Evolutionary conservation across 768 basidiomycete species (phyloP).

Genomic region (Collybia nuda): DNA sequence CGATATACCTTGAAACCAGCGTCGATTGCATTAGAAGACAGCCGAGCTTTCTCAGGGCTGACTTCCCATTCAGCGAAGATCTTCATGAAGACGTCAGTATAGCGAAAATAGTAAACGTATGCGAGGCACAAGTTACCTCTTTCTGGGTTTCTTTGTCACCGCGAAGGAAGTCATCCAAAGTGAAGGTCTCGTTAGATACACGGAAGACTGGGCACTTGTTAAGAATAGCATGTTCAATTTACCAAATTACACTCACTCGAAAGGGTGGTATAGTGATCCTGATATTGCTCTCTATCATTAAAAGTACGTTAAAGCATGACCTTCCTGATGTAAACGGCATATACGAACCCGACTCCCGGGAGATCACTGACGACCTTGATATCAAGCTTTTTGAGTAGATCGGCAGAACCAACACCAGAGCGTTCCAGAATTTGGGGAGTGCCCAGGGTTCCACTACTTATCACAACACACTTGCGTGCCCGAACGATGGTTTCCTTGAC

Average conservation of each 20-base stretch:
- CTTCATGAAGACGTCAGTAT: slow-evolving; percentile 19
- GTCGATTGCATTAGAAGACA: slow-evolving; percentile 72
- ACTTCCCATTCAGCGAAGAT: slow-evolving; percentile 65
- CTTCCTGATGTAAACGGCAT: background rate
- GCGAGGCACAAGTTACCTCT: slow-evolving; percentile 37
- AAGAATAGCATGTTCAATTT: background rate
- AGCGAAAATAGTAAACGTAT: background rate
- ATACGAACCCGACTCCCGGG: slow-evolving; percentile 62
- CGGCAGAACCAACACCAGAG: slow-evolving; percentile 62
- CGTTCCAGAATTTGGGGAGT: slow-evolving; percentile 75
- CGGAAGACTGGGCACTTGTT: slow-evolving; percentile 48
- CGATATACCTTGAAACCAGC: slow-evolving; percentile 64
- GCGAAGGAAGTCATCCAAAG: slow-evolving; percentile 69
- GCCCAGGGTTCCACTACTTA: slow-evolving; percentile 67
- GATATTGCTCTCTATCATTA: slow-evolving; percentile 58
- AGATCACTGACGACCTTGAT: slow-evolving; percentile 68
- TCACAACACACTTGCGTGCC: slow-evolving; percentile 65
- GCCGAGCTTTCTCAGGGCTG: slow-evolving; percentile 64
- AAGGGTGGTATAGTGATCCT: slow-evolving; percentile 74
- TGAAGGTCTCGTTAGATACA: slow-evolving; percentile 62
- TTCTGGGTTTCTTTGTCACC: slow-evolving; percentile 58
- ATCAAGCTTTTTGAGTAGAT: slow-evolving; percentile 53
- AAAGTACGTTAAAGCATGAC: slow-evolving; percentile 1
- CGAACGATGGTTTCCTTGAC: slow-evolving; percentile 63
- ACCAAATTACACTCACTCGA: slow-evolving; percentile 39